Base-by-base conservation (phyloP, 345 rosid species). In the Acer saccharum region DNA sequence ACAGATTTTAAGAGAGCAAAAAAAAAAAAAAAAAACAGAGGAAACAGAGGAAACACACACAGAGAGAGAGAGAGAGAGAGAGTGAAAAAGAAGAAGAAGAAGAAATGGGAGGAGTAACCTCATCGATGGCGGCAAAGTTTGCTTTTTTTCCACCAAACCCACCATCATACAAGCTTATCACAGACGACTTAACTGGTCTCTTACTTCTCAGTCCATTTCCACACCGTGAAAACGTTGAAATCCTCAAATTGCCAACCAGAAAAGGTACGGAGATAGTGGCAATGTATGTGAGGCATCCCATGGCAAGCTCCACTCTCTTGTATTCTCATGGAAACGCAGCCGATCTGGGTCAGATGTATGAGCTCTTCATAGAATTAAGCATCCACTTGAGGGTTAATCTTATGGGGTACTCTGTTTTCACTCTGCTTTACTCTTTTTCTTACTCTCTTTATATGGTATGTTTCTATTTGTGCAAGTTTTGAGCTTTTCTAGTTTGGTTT, bases 291-390 rank as follows among this genome's bases (percentile, higher is more conserved):
- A 83, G 97, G 78, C 88, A 94, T 63, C 99, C 98, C 21, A 90
- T 88, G 95, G 99, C 99, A 39, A 89, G 89, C 69, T 84, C 97
- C 43, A 94, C 99, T 74, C 75, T 96, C 65, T 94, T 96, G 50
- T 96, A 96, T 85, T 96, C 98, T 27, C 99, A 96, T 79, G 99
- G 99, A 3, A 96, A 96, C 91, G 99, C 98, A 44, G 98, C 98
- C 90, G 98, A 94, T 91, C 91, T 96, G 86, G 98, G 99, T 7
- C 98, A 96, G 94, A 91, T 96, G 95, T 96, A 94, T 84, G 99
- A 96, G 92, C 98, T 96, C 74, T 94, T 96, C 92, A 84, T 94
- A 81, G 95, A 96, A 81, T 85, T 94, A 76, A 96, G 98, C 85
- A 90, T 94, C 85, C 97, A 92, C 75, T 84, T 96, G 74, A 85